Percentiles rank a stretch among this genome's conserved stretches.
phyloP scores from a whole-genome alignment of 257 asterid species.

The Salvia splendens region DNA sequence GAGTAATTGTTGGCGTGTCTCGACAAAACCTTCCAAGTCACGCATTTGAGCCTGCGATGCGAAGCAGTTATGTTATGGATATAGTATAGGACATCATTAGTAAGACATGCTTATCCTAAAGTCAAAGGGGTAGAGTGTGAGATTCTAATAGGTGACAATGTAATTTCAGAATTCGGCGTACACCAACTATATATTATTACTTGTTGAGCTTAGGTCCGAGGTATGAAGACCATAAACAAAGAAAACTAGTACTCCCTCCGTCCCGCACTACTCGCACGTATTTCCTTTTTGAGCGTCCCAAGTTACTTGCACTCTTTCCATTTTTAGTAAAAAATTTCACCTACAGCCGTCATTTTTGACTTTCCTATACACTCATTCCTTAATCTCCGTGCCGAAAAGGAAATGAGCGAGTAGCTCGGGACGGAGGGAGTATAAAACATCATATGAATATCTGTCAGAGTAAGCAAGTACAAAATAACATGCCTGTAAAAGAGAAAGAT shows the following conservation, averaged over 20 bases:
- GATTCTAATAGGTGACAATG: neutral
- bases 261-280: too few relatives aligned
- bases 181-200: slow-evolving; percentile 2
- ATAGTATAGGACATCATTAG: slow-evolving; percentile 31
- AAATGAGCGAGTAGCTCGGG: too few relatives aligned
- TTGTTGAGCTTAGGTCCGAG: neutral
- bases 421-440: too few relatives aligned
- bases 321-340: too few relatives aligned
- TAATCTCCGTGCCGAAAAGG: too few relatives aligned
- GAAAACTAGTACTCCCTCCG: too few relatives aligned
- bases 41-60: slow-evolving; percentile 98
- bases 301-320: too few relatives aligned
- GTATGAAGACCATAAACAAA: neutral
- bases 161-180: slow-evolving; percentile 3
- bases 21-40: slow-evolving; percentile 96
- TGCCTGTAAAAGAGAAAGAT: slow-evolving; percentile 97
- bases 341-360: too few relatives aligned
- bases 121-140: slow-evolving; percentile 4
- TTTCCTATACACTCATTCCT: too few relatives aligned
- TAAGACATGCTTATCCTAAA: neutral
- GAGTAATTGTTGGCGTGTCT: slow-evolving; percentile 93
- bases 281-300: too few relatives aligned
- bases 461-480: slow-evolving; percentile 22
- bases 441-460: neutral
- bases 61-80: slow-evolving; percentile 31